Percentiles rank a stretch among this genome's conserved stretches.
Conservation (phyloP, 202 grass and related monocot genomes). For the Schoenoplectus tabernaemontani region DNA sequence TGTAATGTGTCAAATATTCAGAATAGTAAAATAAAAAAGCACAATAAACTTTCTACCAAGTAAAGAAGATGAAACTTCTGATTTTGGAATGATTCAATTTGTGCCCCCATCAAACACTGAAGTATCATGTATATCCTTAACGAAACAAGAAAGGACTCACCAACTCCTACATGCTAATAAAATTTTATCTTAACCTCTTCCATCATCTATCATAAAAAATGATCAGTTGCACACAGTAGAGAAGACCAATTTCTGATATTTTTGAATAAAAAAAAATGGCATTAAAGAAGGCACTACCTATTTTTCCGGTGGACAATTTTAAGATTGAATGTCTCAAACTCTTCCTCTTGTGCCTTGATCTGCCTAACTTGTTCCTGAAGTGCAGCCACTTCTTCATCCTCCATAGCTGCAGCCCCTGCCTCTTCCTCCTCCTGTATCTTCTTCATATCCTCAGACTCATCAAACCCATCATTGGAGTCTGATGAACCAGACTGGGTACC, state of each 20-base stretch:
- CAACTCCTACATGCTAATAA: neutral
- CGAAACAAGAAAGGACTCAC: neutral
- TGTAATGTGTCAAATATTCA: neutral
- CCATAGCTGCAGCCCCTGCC: constrained; percentile 58
- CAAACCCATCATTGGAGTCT: constrained; percentile 46
- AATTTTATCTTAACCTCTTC: neutral
- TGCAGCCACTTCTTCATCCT: constrained; percentile 89
- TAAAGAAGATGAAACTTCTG: neutral
- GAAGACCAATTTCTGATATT: neutral
- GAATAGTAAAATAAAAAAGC: neutral
- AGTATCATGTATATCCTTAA: neutral
- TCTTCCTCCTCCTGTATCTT: constrained; percentile 53
- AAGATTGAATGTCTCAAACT: constrained; percentile 97
- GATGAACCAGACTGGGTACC: constrained; percentile 69
- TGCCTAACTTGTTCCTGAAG: constrained; percentile 98
- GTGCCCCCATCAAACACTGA: neutral
- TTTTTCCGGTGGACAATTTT: constrained; percentile 99
- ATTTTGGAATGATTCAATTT: neutral
- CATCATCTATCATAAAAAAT: neutral
- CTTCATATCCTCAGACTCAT: constrained; percentile 51
- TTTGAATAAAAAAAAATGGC: neutral
- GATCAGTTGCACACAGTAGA: neutral
- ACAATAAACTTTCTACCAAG: neutral
- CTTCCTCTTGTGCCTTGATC: constrained; percentile 92
- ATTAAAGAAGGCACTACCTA: constrained; percentile 36